Evolutionary conservation across 176 grass and related monocot species (phyloP).

Genomic region (Musa itinerans): DNA sequence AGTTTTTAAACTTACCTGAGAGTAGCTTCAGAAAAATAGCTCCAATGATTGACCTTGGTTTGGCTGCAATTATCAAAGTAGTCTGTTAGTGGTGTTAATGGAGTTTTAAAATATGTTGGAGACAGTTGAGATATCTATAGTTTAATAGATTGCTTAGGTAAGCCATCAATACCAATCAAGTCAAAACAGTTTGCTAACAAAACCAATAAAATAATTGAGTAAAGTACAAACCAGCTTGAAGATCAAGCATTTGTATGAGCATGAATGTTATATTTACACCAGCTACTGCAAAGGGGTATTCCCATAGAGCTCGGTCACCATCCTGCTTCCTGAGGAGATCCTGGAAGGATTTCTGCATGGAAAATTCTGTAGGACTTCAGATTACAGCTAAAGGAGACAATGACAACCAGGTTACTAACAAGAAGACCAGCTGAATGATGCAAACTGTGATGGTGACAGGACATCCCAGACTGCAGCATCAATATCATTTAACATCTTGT

Average conservation of each 20-base stretch:
- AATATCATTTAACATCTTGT: not conserved
- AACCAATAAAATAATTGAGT: not conserved
- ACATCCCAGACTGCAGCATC: too few relatives aligned
- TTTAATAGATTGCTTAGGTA: not conserved
- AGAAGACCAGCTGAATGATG: not conserved
- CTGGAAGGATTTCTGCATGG: slow-evolving; percentile 75
- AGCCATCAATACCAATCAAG: not conserved
- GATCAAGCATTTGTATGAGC: slow-evolving; percentile 99
- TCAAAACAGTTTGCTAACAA: not conserved
- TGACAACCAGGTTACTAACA: not conserved
- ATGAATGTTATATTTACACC: slow-evolving; percentile 98
- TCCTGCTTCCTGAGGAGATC: slow-evolving; percentile 86
- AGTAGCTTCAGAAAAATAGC: slow-evolving; percentile 81
- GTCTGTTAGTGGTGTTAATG: not conserved
- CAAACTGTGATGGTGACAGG: not conserved
- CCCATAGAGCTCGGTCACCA: slow-evolving; percentile 86
- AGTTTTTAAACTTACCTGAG: slow-evolving; percentile 26
- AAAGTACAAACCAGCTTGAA: slow-evolving; percentile 67
- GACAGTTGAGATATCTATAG: not conserved
- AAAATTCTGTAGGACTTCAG: not conserved
- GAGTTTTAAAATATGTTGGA: not conserved
- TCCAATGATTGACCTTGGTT: slow-evolving; percentile 66
- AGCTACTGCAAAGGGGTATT: slow-evolving; percentile 97
- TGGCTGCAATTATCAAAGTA: slow-evolving; percentile 33
- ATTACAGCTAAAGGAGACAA: not conserved